Base-by-base conservation (phyloP, 2,329 filamentous ascomycete genomes). In the Dothideomycetidae sp. region DNA sequence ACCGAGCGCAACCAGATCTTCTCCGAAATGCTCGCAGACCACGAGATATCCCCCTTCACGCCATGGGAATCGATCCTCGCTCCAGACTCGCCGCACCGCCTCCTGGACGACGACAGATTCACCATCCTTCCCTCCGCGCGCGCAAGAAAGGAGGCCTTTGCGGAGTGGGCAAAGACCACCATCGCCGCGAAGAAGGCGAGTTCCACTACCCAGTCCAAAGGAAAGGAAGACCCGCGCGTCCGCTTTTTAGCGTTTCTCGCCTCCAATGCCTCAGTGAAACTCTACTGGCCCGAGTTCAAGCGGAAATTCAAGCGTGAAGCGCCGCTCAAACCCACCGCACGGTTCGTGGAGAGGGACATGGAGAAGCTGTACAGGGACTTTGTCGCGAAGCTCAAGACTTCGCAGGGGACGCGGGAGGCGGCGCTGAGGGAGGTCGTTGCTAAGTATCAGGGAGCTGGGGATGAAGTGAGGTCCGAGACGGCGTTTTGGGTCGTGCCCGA, bases 241-340 rank as follows among this genome's bases (percentile, higher is more conserved):
- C 75, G 78, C 1, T 98, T 92, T 55, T 62, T 96, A 42, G 70
- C 72, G 0, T 80, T 98, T 45, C 64, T 98, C 18, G 75, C 88
- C 45, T 73, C 78, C 33, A 73, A 84, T 47, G 88, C 86, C 0
- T 90, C 78, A 0, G 79, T 83, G 0, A 96, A 93, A 60, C 68
- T 98, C 1, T 98, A 93, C 65, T 98, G 90, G 90, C 79, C 83
- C 0, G 90, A 98, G 55, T 98, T 98, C 60, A 84, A 82, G 50
- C 70, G 90, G 21, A 98, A 94, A 54, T 90, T 75, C 59, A 80
- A 79, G 46, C 86, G 80, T 46, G 85, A 93, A 45, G 58, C 71
- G 0, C 71, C 77, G 36, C 85, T 98, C 80, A 80, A 78, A 43
- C 80, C 88, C 42, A 64, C 72, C 11, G 16, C 14, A 5, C 62